Percentiles rank a stretch among this genome's conserved stretches.
Evolutionary conservation across 1,284 basidiomycete genomes (phyloP).

Genomic region (Leccinum subspadiceum): DNA sequence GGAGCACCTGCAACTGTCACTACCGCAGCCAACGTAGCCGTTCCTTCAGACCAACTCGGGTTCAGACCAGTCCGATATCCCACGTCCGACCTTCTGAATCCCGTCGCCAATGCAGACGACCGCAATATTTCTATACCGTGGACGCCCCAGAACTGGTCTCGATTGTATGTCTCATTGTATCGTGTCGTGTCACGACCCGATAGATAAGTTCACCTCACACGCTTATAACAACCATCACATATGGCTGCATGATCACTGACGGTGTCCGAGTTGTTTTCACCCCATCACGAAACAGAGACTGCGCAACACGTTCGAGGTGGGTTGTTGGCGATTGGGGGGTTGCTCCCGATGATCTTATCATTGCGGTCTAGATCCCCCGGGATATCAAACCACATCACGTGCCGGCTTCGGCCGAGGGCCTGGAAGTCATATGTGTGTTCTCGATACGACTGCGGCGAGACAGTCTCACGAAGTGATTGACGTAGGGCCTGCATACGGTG

Average conservation of each 20-base stretch:
- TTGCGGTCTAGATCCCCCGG: constrained; percentile 60
- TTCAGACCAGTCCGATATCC: constrained; percentile 17
- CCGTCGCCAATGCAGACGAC: constrained; percentile 55
- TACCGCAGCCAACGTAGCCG: not conserved
- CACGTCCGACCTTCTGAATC: constrained; percentile 39
- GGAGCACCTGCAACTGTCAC: not conserved
- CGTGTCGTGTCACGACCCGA: not conserved
- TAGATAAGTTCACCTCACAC: not conserved
- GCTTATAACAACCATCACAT: constrained; percentile 52
- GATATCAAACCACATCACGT: constrained; percentile 69
- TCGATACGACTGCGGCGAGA: not conserved
- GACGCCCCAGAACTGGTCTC: constrained; percentile 62
- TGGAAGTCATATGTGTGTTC: constrained; percentile 62
- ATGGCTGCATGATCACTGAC: constrained; percentile 85
- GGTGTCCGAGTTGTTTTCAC: constrained; percentile 88
- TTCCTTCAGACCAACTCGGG: constrained; percentile 30
- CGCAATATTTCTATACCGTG: constrained; percentile 66
- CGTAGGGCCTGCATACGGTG: constrained; percentile 57
- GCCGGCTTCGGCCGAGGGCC: constrained; percentile 60
- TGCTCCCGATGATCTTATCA: not conserved
- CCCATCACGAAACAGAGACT: constrained; percentile 87
- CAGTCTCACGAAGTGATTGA: constrained; percentile 9
- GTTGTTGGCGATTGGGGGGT: constrained; percentile 13
- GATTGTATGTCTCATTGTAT: constrained; percentile 52
- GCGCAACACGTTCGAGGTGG: constrained; percentile 79